phyloP scores from a whole-genome alignment of 257 asterid species.

The Coffea eugenioides region DNA sequence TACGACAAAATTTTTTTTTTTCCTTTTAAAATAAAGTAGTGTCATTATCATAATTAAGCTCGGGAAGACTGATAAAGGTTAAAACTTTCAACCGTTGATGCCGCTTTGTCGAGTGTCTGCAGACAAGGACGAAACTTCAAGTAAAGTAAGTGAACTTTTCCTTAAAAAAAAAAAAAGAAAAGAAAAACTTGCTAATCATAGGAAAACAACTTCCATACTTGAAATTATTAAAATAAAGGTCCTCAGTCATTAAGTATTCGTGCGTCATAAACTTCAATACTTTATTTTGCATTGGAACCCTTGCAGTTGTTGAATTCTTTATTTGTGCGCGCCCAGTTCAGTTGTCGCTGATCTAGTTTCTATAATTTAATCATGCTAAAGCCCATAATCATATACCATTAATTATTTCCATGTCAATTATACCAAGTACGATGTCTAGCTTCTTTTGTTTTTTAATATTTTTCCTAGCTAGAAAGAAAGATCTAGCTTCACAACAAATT shows the following conservation, averaged over 20 bases:
- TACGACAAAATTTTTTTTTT: neutral
- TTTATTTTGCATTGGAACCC: constrained; percentile 8
- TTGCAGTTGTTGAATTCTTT: constrained; percentile 10
- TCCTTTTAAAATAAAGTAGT: neutral
- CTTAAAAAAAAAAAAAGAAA: too few relatives aligned
- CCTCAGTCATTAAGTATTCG: neutral
- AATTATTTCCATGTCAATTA: neutral
- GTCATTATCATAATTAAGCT: constrained; percentile 22
- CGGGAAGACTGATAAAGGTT: neutral
- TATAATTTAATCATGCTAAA: neutral
- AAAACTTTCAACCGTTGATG: constrained; percentile 20
- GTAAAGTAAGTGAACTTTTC: constrained; percentile 27
- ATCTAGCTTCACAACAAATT: too few relatives aligned
- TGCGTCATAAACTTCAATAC: neutral
- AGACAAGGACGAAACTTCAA: constrained; percentile 40
- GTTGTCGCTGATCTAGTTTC: neutral
- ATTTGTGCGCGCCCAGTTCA: neutral
- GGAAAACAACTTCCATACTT: constrained; percentile 26
- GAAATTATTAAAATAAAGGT: neutral
- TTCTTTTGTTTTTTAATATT: too few relatives aligned
- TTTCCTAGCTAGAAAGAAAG: too few relatives aligned
- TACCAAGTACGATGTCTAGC: neutral
- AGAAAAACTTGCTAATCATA: constrained; percentile 33
- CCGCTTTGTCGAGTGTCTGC: constrained; percentile 25
- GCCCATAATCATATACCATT: too few relatives aligned